phyloP scores from a whole-genome alignment of 495 filamentous ascomycete genomes.

The Articulospora tetracladia region DNA sequence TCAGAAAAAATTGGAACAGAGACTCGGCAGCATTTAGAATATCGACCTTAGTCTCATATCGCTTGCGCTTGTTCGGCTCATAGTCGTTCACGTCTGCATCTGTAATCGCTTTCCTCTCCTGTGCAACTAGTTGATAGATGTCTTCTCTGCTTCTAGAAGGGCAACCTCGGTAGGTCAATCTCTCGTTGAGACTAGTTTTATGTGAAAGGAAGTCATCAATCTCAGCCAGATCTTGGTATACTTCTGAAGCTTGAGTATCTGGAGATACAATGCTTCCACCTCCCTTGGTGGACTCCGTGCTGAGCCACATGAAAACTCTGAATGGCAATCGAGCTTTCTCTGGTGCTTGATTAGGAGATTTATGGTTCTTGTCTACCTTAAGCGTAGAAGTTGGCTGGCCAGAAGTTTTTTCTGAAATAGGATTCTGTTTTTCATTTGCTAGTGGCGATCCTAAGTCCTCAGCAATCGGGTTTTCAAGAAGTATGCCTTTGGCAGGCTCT shows the following conservation, averaged over 20 bases:
- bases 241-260: background rate
- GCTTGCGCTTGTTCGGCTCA: slow-evolving; percentile 1
- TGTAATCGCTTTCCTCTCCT: background rate
- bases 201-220: slow-evolving; percentile 18
- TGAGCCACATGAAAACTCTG: slow-evolving; percentile 27
- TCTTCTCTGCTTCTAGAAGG: slow-evolving; percentile 1
- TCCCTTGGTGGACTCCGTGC: background rate
- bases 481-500: background rate
- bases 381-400: background rate
- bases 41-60: slow-evolving; percentile 26
- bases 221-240: slow-evolving; percentile 14
- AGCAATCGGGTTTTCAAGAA: background rate
- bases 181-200: slow-evolving; percentile 11
- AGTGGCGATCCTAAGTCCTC: background rate
- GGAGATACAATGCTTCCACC: background rate
- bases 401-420: background rate
- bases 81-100: background rate
- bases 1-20: slow-evolving; percentile 35
- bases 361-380: no score
- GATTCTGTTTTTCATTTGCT: background rate
- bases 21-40: slow-evolving; percentile 30
- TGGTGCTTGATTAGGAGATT: background rate
- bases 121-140: slow-evolving; percentile 4
- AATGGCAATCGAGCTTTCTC: background rate
- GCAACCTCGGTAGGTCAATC: slow-evolving; percentile 11